Base-by-base conservation (phyloP, 192 early-diverging fungal species). In the Paraglomus brasilianum region DNA sequence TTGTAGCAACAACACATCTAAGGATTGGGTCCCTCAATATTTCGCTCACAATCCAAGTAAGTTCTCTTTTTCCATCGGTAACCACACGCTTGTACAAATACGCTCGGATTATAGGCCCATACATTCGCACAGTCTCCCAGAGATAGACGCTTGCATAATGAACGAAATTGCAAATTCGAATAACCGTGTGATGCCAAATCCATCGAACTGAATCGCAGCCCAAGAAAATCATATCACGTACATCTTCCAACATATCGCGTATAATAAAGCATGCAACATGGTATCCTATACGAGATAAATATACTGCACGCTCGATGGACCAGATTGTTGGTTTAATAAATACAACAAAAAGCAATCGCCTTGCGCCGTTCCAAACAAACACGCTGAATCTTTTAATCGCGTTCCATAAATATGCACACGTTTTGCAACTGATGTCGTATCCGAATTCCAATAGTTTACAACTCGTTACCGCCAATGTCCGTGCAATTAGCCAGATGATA, bases 241-340 rank as follows among this genome's bases (percentile, higher is more conserved):
- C 4, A 55, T 69, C 66, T 69, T 69, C 40, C 13, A 53, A 36
- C 36, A 69, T 9, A 36, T 69, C 66, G 30, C 52, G 40, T 14
- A 42, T 42, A 44, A 69, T 40, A 17, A 56, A 55, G 44, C 66
- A 69, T 11, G 42, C n/a, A 69, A 50, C 52, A 69, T 56, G 11
- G 51, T 49, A 69, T 14, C 10, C 5, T 39, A 69, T 56, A 15
- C 22, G n/a, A 36, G 21, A 13, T 15, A 69, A 39, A 44, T 69
- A 69, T 13, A 56, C 22, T 14, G 15, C 17, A 46, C 41, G 52
- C 30, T 41, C 13, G 24, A 56, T 44, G 2, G 45, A 17, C 66
- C 66, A 69, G 14, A 19, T 45, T 19, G 17, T 53, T 13, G 66
- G 66, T 19, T 69, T 21, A 69, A 69, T 15, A 44, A n/a, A n/a